phyloP scores from a whole-genome alignment of 176 grass and related monocot genomes.

The Lolium perenne region DNA sequence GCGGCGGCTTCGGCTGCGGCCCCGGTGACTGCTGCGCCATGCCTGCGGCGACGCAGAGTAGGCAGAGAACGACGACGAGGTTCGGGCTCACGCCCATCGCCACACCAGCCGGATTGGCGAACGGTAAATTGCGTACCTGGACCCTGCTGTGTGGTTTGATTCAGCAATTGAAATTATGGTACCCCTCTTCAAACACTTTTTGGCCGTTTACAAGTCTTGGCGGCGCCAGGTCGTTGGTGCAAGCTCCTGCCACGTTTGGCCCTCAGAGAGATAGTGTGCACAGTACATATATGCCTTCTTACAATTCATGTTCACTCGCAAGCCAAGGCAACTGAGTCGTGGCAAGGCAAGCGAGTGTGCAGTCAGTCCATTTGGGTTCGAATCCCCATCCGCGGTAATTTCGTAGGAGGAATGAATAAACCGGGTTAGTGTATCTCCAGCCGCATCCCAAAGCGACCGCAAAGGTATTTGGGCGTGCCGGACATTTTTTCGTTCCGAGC shows the following conservation, averaged over 20 bases:
- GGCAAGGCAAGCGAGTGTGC: too few species aligned
- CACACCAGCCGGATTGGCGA: background rate
- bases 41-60: background rate
- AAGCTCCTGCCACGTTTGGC: background rate
- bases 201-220: background rate
- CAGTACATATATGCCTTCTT: too few species aligned
- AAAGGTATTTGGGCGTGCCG: too few species aligned
- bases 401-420: too few species aligned
- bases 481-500: too few species aligned
- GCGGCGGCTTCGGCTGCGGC: background rate
- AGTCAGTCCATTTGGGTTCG: too few species aligned
- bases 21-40: background rate
- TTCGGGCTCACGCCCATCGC: background rate
- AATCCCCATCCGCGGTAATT: too few species aligned
- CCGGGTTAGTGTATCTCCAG: too few species aligned
- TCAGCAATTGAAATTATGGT: background rate
- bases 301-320: too few species aligned
- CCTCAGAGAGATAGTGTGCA: too few species aligned
- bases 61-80: background rate
- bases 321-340: too few species aligned
- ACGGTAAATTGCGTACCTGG: background rate
- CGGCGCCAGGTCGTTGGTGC: background rate
- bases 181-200: background rate
- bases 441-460: too few species aligned
- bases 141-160: background rate